Evolutionary conservation across 2,329 filamentous ascomycete species (phyloP), one percentile per base, ranked within the genome.

Genomic region (Grosmannia serpens): DNA sequence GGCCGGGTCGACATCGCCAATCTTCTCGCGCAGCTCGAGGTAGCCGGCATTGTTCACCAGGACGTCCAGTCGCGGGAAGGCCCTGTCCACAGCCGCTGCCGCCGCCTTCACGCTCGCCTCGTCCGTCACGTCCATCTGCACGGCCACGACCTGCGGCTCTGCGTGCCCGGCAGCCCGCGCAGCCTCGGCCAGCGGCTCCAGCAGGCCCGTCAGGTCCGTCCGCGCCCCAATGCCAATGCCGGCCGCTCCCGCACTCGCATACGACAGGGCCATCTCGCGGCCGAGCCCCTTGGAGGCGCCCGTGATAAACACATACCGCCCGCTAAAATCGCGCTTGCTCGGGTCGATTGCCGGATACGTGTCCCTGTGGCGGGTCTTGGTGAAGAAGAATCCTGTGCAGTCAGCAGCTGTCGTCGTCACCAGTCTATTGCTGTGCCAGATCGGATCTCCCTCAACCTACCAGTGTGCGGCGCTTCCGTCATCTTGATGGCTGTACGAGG

Each of bases 221-320:
- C 81, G 77, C 3, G 80, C 80, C 15, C 69, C 75, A 17, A 84
- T 68, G 47, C 74, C 74, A 61, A 85, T 78, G 56, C 67, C 69
- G 7, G 71, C 70, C 56, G 74, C 76, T 8, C 76, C 76, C 2
- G 79, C 79, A 60, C 67, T 70, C 35, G 79, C 80, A 64, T 74
- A 82, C 35, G 75, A 71, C 24, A 79, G 57, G 3, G 63, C 66
- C 13, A 62, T 65, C 26, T 64, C 62, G 10, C 61, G 58, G 20
- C 66, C 66, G 51, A 67, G 59, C 57, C 66, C 66, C 53, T 64
- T 65, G 47, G 65, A 65, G 1, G 65, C 65, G 53, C 65, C 65
- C 4, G 65, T 67, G 52, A 67, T 62, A 41, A 67, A 63, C 35
- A 67, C 64, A n/a, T 64, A 63, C 44, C 62, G 65, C 41, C 65